Evolutionary conservation across 2,329 filamentous ascomycete species (phyloP).

Genomic region (Chaetomium strumarium): DNA sequence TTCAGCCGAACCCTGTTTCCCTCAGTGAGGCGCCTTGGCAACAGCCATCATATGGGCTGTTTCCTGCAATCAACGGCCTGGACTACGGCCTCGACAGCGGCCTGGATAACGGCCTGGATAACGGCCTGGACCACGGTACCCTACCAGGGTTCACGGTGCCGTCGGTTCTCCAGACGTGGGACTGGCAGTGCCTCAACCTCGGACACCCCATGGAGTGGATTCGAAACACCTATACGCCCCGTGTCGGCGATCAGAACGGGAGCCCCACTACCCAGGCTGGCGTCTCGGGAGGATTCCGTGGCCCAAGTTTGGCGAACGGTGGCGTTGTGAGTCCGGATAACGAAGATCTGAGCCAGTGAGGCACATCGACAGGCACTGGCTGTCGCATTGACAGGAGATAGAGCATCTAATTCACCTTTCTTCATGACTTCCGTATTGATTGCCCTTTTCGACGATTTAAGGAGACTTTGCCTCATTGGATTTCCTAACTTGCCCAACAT

Average conservation of each 20-base stretch:
- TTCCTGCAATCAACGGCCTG: background rate
- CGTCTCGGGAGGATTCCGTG: background rate
- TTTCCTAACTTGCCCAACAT: background rate
- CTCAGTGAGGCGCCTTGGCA: constrained; percentile 16
- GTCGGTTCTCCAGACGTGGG: constrained; percentile 20
- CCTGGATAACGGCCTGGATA: too few relatives aligned
- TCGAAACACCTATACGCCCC: background rate
- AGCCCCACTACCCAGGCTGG: background rate
- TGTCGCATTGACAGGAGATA: too few relatives aligned
- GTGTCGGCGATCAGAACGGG: constrained; percentile 3
- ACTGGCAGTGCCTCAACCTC: constrained; percentile 19
- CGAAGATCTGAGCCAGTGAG: background rate
- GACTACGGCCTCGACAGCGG: too few relatives aligned
- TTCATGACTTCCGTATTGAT: background rate
- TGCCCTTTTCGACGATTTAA: background rate
- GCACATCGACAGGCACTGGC: too few relatives aligned
- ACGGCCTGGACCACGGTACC: too few relatives aligned
- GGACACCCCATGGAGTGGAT: constrained; percentile 20
- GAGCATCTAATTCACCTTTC: too few relatives aligned
- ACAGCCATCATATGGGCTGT: background rate
- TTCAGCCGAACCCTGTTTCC: background rate
- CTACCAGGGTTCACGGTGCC: constrained; percentile 9
- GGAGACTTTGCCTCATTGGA: background rate
- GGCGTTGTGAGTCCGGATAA: background rate
- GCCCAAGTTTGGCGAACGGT: background rate